A percentile compares a stretch with the other conserved stretches of the same genome.
Evolutionary conservation across 129 eudicot species (phyloP).

Genomic region (Flaveria ramosissima): DNA sequence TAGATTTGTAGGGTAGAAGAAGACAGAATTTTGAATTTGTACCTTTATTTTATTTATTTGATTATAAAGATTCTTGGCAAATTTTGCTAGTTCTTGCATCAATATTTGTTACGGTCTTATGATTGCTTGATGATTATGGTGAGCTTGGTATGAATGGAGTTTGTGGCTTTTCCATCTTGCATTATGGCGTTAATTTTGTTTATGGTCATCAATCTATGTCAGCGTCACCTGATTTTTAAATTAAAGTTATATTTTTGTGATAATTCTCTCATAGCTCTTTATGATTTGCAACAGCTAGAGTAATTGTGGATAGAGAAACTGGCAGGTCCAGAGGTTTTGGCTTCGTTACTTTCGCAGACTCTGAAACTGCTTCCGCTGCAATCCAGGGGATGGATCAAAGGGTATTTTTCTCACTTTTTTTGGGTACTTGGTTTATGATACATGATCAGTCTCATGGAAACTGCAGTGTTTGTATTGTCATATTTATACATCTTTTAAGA

Average conservation of each 20-base stretch:
- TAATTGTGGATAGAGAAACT: constrained; percentile 73
- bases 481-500: neutral
- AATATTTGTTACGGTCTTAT: neutral
- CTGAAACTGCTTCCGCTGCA: constrained; percentile 87
- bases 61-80: neutral
- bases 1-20: neutral
- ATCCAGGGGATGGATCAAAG: constrained; percentile 81
- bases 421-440: neutral
- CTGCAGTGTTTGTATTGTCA: neutral
- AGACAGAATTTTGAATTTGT: neutral
- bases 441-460: neutral
- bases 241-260: constrained; percentile 3
- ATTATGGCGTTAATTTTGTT: neutral
- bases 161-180: neutral
- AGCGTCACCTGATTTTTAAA: neutral
- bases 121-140: neutral
- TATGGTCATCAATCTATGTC: neutral
- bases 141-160: constrained; percentile 11
- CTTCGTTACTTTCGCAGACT: constrained; percentile 57
- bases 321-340: constrained; percentile 95
- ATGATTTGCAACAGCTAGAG: constrained; percentile 61
- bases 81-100: neutral
- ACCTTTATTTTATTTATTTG: neutral
- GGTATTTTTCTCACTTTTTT: constrained; percentile 37
- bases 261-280: constrained; percentile 1